Percentiles rank a stretch among this genome's conserved stretches.
phyloP scores from a whole-genome alignment of 306 rosid genomes.

The Citrullus mucosospermus region DNA sequence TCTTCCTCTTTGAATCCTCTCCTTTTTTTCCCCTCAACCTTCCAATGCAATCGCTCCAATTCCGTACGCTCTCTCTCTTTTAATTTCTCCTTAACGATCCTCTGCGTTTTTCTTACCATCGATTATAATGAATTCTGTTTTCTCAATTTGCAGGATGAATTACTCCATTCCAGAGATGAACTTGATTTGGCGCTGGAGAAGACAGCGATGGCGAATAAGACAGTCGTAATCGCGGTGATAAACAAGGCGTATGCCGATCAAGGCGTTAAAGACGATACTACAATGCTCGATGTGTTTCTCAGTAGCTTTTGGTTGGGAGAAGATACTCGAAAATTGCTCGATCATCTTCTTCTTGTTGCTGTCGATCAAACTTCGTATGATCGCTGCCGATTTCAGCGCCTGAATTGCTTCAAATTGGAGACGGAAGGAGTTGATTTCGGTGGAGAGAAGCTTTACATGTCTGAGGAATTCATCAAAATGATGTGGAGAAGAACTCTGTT shows the following conservation, averaged over 20 bases:
- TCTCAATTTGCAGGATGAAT: not conserved
- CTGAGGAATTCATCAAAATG: conserved; percentile 54
- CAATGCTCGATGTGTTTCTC: conserved; percentile 67
- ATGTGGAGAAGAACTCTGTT: conserved; percentile 70
- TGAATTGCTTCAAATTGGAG: conserved; percentile 46
- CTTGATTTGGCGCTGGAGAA: conserved; percentile 32
- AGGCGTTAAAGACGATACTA: conserved; percentile 24
- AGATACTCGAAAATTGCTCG: conserved; percentile 30
- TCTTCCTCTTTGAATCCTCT: not conserved
- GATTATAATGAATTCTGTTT: not conserved
- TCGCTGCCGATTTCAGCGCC: conserved; percentile 33
- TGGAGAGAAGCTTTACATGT: conserved; percentile 61
- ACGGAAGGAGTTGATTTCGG: conserved; percentile 49
- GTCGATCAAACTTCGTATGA: conserved; percentile 60
- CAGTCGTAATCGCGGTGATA: conserved; percentile 42
- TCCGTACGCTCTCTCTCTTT: not conserved
- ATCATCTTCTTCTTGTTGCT: conserved; percentile 49
- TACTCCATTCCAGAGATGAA: conserved; percentile 11
- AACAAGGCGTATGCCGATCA: conserved; percentile 64
- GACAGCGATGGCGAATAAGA: conserved; percentile 51
- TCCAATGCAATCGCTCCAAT: not conserved
- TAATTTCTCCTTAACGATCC: no score
- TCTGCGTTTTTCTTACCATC: no score
- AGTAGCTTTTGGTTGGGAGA: conserved; percentile 70
- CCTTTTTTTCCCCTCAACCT: not conserved